Conservation (phyloP, 2,329 filamentous ascomycete species). For the Didymella pinodella region DNA sequence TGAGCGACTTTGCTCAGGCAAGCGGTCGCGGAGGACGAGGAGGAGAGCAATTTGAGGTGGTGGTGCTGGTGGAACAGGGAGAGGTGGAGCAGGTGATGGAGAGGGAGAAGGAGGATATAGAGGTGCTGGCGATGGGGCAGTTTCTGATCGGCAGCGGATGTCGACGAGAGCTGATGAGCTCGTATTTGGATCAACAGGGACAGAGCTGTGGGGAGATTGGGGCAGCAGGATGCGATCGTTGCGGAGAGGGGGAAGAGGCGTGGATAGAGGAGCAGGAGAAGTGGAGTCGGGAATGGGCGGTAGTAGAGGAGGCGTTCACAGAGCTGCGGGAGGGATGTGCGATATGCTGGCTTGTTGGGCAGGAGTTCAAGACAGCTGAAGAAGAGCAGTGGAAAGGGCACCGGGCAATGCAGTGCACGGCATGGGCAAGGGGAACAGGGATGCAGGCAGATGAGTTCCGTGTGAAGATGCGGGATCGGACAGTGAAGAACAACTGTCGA, state of each 20-base stretch:
- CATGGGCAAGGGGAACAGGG: too few species aligned
- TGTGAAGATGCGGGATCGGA: too few species aligned
- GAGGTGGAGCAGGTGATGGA: slow-evolving; percentile 8
- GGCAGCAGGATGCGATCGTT: background rate
- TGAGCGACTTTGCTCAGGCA: slow-evolving; percentile 22
- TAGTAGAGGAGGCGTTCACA: too few species aligned
- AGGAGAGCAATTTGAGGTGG: slow-evolving; percentile 6
- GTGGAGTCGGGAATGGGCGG: too few species aligned
- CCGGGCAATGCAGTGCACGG: too few species aligned
- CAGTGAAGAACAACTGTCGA: too few species aligned
- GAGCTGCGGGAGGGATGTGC: too few species aligned
- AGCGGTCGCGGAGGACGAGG: slow-evolving; percentile 10
- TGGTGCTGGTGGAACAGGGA: slow-evolving; percentile 10
- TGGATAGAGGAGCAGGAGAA: background rate
- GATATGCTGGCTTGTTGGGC: too few species aligned
- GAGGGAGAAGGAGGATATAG: background rate
- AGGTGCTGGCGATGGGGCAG: slow-evolving; percentile 1
- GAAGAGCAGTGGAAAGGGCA: too few species aligned
- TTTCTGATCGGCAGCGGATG: slow-evolving; percentile 4
- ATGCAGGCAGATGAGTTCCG: too few species aligned
- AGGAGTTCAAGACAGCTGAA: too few species aligned
- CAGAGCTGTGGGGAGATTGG: background rate
- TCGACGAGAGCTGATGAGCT: slow-evolving; percentile 10
- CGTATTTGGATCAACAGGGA: background rate
- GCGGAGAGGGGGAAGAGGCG: background rate